Evolutionary conservation across 2,329 filamentous ascomycete genomes (phyloP), one percentile per base, ranked within the genome.

Genomic region (Rhexocercosporidium sp.): DNA sequence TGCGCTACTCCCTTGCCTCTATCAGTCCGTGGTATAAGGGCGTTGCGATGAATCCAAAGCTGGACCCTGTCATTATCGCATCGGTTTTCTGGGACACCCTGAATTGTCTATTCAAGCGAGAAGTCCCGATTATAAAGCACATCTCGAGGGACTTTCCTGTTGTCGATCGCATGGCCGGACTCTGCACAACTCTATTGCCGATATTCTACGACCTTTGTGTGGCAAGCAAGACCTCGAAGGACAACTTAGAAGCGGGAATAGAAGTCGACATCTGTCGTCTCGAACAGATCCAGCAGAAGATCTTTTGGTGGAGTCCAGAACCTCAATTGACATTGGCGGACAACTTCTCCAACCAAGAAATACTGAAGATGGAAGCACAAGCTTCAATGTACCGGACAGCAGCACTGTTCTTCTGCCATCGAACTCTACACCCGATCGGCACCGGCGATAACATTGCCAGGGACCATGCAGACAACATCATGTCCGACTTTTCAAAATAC

Each of bases 311-410:
- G 54, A 37, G 34, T 9, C 34, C 54, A 39, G 54, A 57, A 57
- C 34, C 54, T 14, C 54, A 20, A 8, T 41, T 12, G 7, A 20
- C 41, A 3, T 20, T 57, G 20, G 20, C 54, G 8, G n/a, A 18
- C 31, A 41, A 27, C n/a, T 57, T 57, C 8, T 57, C 34, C n/a
- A 20, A 27, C n/a, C 34, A 57, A 20, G 54, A 57, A 22, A 57
- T 57, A 37, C n/a, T 57, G 11, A 41, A 39, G 34, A 57, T 57
- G 54, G 20, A 57, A 39, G 54, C 54, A 27, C 54, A 57, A 41
- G 54, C 54, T 25, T 25, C 54, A 18, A 41, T 57, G 54, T 57
- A 57, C 34, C 54, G 54, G 16, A 25, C 34, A 16, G 54, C 54
- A 41, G 54, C 34, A 16, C 54, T 57, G 1, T 18, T 57, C 18